Percentiles rank a stretch among this genome's conserved stretches.
These are phyloP conservation scores for Pyrenochaeta sp. DNA, from an alignment of 2,329 filamentous ascomycete species.

Conservation along the genomic window DNA sequence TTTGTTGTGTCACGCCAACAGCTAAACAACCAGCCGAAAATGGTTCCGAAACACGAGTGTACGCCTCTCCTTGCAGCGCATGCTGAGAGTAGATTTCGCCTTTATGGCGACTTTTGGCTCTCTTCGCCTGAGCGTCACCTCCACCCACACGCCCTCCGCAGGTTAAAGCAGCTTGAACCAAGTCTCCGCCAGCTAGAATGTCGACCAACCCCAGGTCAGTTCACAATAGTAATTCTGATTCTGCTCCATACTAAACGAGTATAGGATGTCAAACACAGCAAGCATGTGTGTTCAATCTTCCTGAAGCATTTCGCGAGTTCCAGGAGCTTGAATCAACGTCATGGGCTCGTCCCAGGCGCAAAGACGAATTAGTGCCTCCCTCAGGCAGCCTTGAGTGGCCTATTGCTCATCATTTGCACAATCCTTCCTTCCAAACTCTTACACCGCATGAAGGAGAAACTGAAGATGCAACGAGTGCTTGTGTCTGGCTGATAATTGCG, in stretches of 20 bases:
- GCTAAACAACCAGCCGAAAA: background rate
- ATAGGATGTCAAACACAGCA: background rate
- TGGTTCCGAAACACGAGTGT: background rate
- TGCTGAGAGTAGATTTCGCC: background rate
- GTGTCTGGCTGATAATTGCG: background rate
- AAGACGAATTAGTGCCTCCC: background rate
- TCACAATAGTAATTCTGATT: background rate
- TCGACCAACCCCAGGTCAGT: background rate
- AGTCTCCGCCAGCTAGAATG: background rate
- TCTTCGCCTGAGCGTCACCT: background rate
- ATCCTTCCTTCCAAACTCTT: background rate
- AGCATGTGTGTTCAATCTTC: background rate
- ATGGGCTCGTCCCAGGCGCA: background rate
- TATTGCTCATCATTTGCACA: background rate
- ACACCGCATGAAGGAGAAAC: conserved; percentile 1
- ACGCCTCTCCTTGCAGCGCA: background rate
- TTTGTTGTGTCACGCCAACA: background rate
- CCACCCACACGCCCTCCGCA: background rate
- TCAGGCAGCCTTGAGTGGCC: background rate
- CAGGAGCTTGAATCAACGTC: background rate
- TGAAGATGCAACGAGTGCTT: background rate
- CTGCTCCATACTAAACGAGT: background rate
- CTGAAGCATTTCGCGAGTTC: background rate
- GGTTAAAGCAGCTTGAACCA: background rate
- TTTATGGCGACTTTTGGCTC: background rate